Evolutionary conservation across 2,329 filamentous ascomycete genomes (phyloP).

Genomic region (Myriosclerotinia scirpicola): DNA sequence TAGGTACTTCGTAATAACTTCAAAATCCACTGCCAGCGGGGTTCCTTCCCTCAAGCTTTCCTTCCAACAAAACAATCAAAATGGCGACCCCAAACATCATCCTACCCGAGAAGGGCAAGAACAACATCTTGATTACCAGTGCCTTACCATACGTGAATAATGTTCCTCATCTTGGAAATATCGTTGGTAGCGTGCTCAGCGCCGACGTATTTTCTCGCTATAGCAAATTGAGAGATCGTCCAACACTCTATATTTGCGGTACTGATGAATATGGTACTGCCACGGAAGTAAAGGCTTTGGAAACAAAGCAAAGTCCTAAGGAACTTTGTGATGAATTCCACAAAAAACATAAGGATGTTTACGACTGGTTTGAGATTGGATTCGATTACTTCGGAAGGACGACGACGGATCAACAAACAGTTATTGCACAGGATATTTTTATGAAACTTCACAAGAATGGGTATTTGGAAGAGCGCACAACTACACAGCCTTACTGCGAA

Average conservation of each 20-base stretch:
- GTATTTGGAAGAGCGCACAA: constrained; percentile 82
- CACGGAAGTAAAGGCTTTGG: constrained; percentile 91
- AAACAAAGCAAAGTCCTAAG: constrained; percentile 78
- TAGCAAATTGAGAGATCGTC: constrained; percentile 75
- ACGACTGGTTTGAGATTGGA: constrained; percentile 92
- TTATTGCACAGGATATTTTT: constrained; percentile 93
- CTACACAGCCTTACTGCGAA: constrained; percentile 88
- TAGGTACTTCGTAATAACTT: too few relatives aligned
- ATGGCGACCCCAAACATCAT: constrained; percentile 45
- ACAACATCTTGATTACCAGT: constrained; percentile 87
- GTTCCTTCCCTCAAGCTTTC: constrained; percentile 9
- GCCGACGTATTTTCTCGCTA: constrained; percentile 85
- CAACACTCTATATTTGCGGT: constrained; percentile 83
- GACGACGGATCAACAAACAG: constrained; percentile 82
- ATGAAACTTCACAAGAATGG: constrained; percentile 83
- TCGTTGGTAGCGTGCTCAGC: constrained; percentile 82
- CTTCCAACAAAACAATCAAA: constrained; percentile 17
- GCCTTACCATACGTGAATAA: constrained; percentile 85
- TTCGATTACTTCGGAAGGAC: constrained; percentile 97
- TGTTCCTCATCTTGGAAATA: constrained; percentile 83
- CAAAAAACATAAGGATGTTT: constrained; percentile 83
- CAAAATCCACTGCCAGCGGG: constrained; percentile 19
- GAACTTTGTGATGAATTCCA: constrained; percentile 93
- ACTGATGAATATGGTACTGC: constrained; percentile 95
- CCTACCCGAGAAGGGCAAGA: constrained; percentile 69